Percentiles rank a stretch among this genome's conserved stretches.
These are phyloP conservation scores for Venturia nashicola DNA, from an alignment of 2,329 filamentous ascomycete species.

Conservation along the genomic window DNA sequence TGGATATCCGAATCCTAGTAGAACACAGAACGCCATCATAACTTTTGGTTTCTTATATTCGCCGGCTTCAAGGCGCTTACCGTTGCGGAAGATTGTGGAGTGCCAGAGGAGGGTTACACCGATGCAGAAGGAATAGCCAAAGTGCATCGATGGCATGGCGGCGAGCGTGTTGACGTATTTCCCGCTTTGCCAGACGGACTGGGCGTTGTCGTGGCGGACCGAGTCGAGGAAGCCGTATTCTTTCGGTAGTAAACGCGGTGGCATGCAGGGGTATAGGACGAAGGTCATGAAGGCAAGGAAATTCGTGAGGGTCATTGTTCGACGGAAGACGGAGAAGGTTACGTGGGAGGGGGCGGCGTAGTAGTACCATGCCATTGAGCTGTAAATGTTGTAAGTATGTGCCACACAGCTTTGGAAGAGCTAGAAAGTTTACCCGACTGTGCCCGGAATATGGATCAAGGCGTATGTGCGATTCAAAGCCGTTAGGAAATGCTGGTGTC, in stretches of 20 bases:
- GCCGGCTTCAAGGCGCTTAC: constrained; percentile 26
- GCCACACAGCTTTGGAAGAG: neutral
- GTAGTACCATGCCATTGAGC: constrained; percentile 54
- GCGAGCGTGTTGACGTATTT: constrained; percentile 34
- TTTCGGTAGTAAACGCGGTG: constrained; percentile 33
- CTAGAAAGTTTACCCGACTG: constrained; percentile 36
- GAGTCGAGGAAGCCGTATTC: constrained; percentile 35
- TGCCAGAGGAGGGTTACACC: constrained; percentile 41
- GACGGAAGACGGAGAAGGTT: constrained; percentile 30
- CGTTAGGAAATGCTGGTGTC: constrained; percentile 40
- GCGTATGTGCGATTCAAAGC: constrained; percentile 47
- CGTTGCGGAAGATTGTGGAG: constrained; percentile 32
- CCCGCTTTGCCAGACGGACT: constrained; percentile 34
- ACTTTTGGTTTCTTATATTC: constrained; percentile 29
- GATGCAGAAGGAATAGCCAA: constrained; percentile 42
- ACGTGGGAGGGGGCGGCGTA: constrained; percentile 41
- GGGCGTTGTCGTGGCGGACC: constrained; percentile 33
- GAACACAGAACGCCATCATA: constrained; percentile 32
- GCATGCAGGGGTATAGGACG: constrained; percentile 42
- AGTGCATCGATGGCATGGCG: constrained; percentile 40
- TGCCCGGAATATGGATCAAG: constrained; percentile 48
- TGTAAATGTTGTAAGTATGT: constrained; percentile 17
- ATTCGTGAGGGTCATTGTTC: constrained; percentile 39
- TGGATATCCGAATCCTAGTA: constrained; percentile 40
- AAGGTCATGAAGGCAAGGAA: constrained; percentile 41